These are phyloP conservation scores for Patellifolia procumbens DNA, from an alignment of 179 eudicot species.

Conservation along the genomic window DNA sequence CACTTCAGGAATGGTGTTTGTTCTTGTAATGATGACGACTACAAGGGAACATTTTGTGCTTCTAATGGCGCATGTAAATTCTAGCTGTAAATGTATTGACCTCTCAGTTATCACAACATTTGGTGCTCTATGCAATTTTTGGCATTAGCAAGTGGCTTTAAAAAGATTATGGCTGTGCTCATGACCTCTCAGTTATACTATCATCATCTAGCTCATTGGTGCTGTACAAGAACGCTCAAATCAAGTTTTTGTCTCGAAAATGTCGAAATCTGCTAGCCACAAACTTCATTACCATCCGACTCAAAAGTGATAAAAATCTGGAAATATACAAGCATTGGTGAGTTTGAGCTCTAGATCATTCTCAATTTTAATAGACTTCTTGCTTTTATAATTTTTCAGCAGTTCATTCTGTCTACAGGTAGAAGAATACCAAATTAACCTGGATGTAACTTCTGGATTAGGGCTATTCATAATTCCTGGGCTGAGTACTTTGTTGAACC, in stretches of 20 bases:
- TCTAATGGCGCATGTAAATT: neutral
- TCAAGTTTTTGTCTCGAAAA: neutral
- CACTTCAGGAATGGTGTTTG: constrained; percentile 75
- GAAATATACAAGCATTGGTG: constrained; percentile 83
- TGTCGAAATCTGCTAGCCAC: constrained; percentile 46
- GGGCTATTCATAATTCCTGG: constrained; percentile 78
- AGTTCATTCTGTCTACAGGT: constrained; percentile 4
- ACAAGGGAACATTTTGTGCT: constrained; percentile 28
- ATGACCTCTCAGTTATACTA: neutral
- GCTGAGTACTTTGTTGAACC: constrained; percentile 90
- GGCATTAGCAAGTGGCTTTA: neutral
- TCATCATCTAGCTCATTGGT: neutral
- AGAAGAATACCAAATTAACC: constrained; percentile 2
- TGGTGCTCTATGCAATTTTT: neutral
- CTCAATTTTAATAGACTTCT: neutral
- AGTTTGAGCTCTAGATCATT: constrained; percentile 7
- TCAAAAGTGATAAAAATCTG: constrained; percentile 52
- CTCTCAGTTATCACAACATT: neutral
- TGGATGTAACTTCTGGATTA: constrained; percentile 48
- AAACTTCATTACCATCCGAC: constrained; percentile 62
- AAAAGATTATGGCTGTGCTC: neutral
- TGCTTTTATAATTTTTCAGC: neutral
- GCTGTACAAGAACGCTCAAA: neutral
- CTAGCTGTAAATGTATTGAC: neutral
- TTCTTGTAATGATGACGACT: constrained; percentile 68